Evolutionary conservation across 73 alveolate genomes (phyloP).

Genomic region (Tetrahymena malaccensis): DNA sequence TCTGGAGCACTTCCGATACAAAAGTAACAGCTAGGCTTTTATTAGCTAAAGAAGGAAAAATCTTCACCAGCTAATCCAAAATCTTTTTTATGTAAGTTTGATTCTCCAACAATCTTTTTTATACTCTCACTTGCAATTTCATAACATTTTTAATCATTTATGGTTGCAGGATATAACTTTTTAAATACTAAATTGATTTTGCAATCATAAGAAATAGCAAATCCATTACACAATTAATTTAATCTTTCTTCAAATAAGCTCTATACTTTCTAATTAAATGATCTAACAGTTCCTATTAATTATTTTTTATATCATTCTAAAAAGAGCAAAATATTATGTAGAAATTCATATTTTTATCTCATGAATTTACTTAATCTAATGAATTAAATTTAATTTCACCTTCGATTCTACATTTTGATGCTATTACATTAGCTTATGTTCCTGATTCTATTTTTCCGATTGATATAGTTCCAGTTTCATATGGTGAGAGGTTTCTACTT

Average conservation of each 20-base stretch:
- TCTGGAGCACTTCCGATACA: background rate
- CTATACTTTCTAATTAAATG: conserved; percentile 2
- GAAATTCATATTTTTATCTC: no score
- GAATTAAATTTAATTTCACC: background rate
- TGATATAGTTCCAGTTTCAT: background rate
- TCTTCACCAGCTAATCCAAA: conserved; percentile 29
- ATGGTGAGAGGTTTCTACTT: conserved; percentile 15
- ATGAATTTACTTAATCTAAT: no score
- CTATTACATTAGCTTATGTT: background rate
- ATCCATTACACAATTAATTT: conserved; percentile 11
- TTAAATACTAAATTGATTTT: background rate
- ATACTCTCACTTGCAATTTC: background rate
- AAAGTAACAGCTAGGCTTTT: conserved; percentile 15
- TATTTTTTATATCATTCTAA: no score
- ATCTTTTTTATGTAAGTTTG: background rate
- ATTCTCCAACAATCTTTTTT: conserved; percentile 1
- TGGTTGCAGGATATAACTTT: background rate
- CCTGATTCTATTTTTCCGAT: background rate
- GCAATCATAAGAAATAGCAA: background rate
- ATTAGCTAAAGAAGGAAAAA: background rate
- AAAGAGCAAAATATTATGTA: no score
- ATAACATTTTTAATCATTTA: background rate
- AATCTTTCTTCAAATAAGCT: background rate
- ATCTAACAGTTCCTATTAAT: conserved; percentile 22
- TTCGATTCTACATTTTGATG: background rate